Conservation (phyloP, 352 stramenopile genomes). For the Phytopythium boreale region DNA sequence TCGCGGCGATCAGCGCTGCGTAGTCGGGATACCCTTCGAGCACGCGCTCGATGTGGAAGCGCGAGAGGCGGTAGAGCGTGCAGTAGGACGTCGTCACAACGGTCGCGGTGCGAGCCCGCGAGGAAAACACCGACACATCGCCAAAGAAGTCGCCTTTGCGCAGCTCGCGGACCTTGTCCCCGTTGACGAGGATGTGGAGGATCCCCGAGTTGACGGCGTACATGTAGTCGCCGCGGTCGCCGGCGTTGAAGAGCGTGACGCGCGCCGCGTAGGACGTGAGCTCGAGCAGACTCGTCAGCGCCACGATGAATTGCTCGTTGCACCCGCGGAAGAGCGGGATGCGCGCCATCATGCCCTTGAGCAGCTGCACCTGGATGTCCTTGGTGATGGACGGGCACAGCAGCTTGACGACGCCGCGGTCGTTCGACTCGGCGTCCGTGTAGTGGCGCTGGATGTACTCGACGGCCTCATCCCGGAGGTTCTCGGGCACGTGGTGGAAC, state of each 20-base stretch:
- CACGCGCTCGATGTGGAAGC: conserved; percentile 60
- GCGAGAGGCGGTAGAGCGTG: conserved; percentile 61
- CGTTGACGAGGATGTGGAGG: conserved; percentile 56
- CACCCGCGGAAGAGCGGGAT: conserved; percentile 69
- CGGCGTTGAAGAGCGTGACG: conserved; percentile 46
- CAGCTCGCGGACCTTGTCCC: conserved; percentile 59
- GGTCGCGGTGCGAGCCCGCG: conserved; percentile 48
- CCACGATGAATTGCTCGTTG: conserved; percentile 56
- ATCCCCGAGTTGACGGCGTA: conserved; percentile 67
- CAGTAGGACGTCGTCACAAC: conserved; percentile 59
- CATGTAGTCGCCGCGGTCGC: conserved; percentile 68
- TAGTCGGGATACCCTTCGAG: conserved; percentile 61
- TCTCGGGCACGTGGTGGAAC: conserved; percentile 58
- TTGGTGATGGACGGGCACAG: conserved; percentile 73
- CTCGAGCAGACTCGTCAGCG: conserved; percentile 64
- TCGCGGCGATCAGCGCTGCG: conserved; percentile 31
- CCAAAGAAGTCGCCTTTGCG: conserved; percentile 66
- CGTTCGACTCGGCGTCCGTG: conserved; percentile 64
- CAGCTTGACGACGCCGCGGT: conserved; percentile 56
- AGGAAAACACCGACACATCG: conserved; percentile 68
- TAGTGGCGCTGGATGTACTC: conserved; percentile 69
- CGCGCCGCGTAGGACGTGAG: conserved; percentile 55
- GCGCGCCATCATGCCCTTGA: conserved; percentile 50
- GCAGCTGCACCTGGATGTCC: conserved; percentile 68
- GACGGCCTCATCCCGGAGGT: conserved; percentile 43